Conservation (phyloP, 208 protist genomes). For the Leishmania braziliensis region DNA sequence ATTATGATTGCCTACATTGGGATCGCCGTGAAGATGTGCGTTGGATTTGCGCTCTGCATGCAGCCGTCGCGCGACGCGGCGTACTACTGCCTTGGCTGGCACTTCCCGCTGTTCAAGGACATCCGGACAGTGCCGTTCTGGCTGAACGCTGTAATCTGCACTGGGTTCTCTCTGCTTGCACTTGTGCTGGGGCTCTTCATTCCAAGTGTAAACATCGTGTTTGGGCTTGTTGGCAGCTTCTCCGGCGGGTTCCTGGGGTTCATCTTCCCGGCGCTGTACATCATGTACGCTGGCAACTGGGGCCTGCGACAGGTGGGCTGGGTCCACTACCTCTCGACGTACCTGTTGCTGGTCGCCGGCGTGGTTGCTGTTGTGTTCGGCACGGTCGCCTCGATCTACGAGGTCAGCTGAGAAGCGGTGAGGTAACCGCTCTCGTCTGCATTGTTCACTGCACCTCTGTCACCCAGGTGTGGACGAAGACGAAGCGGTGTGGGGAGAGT, state of each 20-base stretch:
- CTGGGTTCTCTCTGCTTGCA: slow-evolving; percentile 58
- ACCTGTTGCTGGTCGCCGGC: slow-evolving; percentile 72
- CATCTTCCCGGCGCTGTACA: slow-evolving; percentile 81
- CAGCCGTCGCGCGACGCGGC: slow-evolving; percentile 68
- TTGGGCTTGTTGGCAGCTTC: slow-evolving; percentile 78
- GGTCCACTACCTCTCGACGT: slow-evolving; percentile 75
- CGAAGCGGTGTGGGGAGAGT: not conserved
- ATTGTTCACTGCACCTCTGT: not conserved
- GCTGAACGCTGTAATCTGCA: slow-evolving; percentile 61
- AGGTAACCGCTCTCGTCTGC: not conserved
- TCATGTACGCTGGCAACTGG: slow-evolving; percentile 81
- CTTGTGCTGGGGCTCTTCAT: slow-evolving; percentile 81
- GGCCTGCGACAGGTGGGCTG: slow-evolving; percentile 50
- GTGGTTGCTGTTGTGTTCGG: slow-evolving; percentile 76
- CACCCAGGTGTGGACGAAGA: not conserved
- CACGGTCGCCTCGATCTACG: slow-evolving; percentile 65
- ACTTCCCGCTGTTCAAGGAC: slow-evolving; percentile 46
- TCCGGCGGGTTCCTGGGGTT: slow-evolving; percentile 83
- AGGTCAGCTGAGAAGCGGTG: not conserved
- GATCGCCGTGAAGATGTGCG: slow-evolving; percentile 75
- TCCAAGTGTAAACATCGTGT: slow-evolving; percentile 71
- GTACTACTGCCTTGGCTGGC: slow-evolving; percentile 68
- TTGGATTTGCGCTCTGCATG: slow-evolving; percentile 79
- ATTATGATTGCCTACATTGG: slow-evolving; percentile 69
- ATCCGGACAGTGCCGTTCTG: slow-evolving; percentile 58